Evolutionary conservation across 768 basidiomycete species (phyloP).

Genomic region (Infundibulicybe gibba): DNA sequence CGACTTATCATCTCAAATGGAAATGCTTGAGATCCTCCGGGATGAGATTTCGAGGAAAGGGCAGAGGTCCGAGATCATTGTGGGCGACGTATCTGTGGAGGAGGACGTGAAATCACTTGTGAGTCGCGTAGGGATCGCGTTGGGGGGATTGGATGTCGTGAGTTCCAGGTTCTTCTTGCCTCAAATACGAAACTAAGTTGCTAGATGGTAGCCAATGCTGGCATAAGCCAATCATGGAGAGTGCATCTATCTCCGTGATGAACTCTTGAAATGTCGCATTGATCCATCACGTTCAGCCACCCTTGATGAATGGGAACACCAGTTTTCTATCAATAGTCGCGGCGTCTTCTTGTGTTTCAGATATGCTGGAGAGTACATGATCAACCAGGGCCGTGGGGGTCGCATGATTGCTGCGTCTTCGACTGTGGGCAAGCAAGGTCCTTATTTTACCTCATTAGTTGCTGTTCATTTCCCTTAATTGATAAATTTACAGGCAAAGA

Average conservation of each 20-base stretch:
- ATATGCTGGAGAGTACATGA: slow-evolving; percentile 38
- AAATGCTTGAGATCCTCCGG: background rate
- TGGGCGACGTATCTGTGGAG: slow-evolving; percentile 9
- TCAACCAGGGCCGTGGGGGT: slow-evolving; percentile 34
- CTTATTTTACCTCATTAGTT: background rate
- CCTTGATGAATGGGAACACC: slow-evolving; percentile 25
- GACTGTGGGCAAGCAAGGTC: background rate
- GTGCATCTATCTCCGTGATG: slow-evolving; percentile 1
- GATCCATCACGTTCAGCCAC: slow-evolving; percentile 14
- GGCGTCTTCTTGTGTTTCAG: slow-evolving; percentile 38
- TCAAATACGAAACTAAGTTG: background rate
- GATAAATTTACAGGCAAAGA: background rate
- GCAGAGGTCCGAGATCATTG: background rate
- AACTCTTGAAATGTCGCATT: background rate
- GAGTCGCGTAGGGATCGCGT: background rate
- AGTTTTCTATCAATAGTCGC: slow-evolving; percentile 32
- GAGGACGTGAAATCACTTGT: slow-evolving; percentile 4
- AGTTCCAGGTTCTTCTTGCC: background rate
- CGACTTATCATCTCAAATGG: slow-evolving; percentile 15
- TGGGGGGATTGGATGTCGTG: slow-evolving; percentile 7
- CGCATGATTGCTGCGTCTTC: slow-evolving; percentile 28
- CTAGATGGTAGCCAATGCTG: slow-evolving; percentile 29
- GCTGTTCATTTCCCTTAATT: background rate
- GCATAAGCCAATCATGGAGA: slow-evolving; percentile 4
- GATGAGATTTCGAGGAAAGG: background rate